Conservation (phyloP, 1,139 yeast genomes). For the Saccharomycopsis crataegensis region DNA sequence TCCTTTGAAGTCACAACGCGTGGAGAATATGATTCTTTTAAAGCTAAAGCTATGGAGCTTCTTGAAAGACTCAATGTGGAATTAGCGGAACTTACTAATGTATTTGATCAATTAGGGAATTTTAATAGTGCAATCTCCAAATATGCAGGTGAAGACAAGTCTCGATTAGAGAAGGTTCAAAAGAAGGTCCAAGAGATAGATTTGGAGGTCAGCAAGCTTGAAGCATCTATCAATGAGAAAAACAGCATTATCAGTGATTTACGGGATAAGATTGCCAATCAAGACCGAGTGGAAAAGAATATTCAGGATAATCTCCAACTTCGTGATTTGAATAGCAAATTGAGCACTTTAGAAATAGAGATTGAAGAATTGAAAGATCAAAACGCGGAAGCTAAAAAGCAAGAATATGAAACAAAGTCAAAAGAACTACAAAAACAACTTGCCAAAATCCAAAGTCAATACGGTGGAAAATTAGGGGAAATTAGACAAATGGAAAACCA, state of each 20-base stretch:
- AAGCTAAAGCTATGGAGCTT: not conserved
- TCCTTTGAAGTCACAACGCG: conserved; percentile 19
- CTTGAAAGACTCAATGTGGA: not conserved
- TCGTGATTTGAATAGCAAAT: conserved; percentile 33
- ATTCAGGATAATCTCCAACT: conserved; percentile 50
- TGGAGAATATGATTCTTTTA: not conserved
- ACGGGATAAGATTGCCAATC: conserved; percentile 32
- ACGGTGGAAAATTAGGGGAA: conserved; percentile 81
- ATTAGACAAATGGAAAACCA: conserved; percentile 77
- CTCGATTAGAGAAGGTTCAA: not conserved
- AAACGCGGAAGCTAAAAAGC: conserved; percentile 59
- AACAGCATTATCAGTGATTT: conserved; percentile 18
- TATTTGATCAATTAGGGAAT: conserved; percentile 12
- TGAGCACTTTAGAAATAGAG: conserved; percentile 30
- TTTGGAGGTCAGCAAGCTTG: conserved; percentile 20
- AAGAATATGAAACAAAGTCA: conserved; percentile 56
- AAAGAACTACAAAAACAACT: conserved; percentile 45
- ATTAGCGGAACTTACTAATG: not conserved
- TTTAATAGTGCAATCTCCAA: conserved; percentile 5
- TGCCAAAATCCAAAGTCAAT: conserved; percentile 53
- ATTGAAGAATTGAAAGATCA: conserved; percentile 41
- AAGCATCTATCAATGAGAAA: conserved; percentile 20
- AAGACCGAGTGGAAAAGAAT: conserved; percentile 45
- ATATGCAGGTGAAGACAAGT: conserved; percentile 16
- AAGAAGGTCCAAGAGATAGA: not conserved